A percentile compares a stretch with the other conserved stretches of the same genome.
Conservation (phyloP, 2,329 filamentous ascomycete genomes). For the Alternaria consortialis region DNA sequence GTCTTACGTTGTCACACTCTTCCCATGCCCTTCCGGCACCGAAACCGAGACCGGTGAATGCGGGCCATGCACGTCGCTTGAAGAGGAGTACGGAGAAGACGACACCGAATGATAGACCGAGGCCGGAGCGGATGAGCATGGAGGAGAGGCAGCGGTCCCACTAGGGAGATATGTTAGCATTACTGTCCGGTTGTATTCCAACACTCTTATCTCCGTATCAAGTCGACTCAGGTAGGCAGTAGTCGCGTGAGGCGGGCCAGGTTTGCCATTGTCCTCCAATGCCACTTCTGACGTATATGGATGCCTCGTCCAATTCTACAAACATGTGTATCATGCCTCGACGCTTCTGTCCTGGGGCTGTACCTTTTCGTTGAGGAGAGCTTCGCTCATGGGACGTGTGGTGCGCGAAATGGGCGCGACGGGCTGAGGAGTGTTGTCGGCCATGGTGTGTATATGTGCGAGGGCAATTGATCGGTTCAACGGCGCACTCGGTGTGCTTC, state of each 20-base stretch:
- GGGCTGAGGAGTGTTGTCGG: conserved; percentile 64
- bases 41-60: conserved; percentile 93
- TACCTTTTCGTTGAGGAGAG: conserved; percentile 99
- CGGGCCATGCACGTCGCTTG: conserved; percentile 97
- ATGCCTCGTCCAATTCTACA: neutral
- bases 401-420: conserved; percentile 73
- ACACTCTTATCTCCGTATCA: conserved; percentile 7
- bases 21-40: conserved; percentile 97
- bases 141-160: conserved; percentile 99
- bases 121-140: conserved; percentile 92
- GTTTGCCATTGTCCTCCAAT: neutral
- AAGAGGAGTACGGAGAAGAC: conserved; percentile 98
- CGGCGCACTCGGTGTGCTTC: conserved; percentile 28
- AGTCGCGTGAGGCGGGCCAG: conserved; percentile 22
- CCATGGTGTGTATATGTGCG: conserved; percentile 57
- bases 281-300: neutral
- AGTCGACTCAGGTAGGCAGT: neutral
- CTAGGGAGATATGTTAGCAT: conserved; percentile 60
- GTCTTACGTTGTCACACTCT: conserved; percentile 83
- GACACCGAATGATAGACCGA: conserved; percentile 96
- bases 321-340: neutral
- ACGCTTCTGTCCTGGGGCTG: conserved; percentile 9
- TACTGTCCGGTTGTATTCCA: conserved; percentile 1
- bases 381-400: conserved; percentile 89
- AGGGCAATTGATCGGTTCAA: conserved; percentile 41